These are phyloP conservation scores for Globisporangium uncinulatum DNA, from an alignment of 352 stramenopile genomes.

Conservation along the genomic window DNA sequence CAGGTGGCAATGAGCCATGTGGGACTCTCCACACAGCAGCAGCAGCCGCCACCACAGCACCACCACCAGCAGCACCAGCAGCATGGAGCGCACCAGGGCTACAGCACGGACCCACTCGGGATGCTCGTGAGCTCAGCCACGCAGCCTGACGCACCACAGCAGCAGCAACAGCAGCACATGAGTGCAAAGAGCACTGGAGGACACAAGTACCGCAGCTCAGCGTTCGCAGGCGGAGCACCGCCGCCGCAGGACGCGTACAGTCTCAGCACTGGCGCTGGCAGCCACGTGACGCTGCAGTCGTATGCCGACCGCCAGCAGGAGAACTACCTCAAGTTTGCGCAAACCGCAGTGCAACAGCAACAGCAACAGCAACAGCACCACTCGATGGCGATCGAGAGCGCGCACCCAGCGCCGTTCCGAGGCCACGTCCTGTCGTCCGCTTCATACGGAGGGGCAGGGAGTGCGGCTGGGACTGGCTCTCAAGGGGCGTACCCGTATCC, in stretches of 20 bases:
- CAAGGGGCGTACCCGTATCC: neutral
- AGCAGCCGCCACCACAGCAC: too few species aligned
- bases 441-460: neutral
- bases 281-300: conserved; percentile 4
- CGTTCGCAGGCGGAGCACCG: neutral
- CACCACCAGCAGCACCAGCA: conserved; percentile 9
- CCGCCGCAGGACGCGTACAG: conserved; percentile 8
- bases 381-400: conserved; percentile 6
- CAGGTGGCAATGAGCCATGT: conserved; percentile 7
- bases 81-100: conserved; percentile 18
- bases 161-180: conserved; percentile 18
- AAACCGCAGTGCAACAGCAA: conserved; percentile 19
- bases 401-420: conserved; percentile 10
- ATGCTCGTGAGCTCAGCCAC: conserved; percentile 57
- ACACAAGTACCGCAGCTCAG: conserved; percentile 10
- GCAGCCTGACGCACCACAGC: conserved; percentile 24
- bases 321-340: conserved; percentile 25
- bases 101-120: conserved; percentile 33
- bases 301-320: conserved; percentile 11
- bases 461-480: neutral
- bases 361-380: conserved; percentile 20
- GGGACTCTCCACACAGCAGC: conserved; percentile 14
- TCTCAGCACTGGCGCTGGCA: neutral
- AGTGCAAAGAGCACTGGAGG: neutral
- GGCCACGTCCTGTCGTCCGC: neutral